Percentiles rank a stretch among this genome's conserved stretches.
Evolutionary conservation across 495 filamentous ascomycete species (phyloP).

Genomic region (Chlorociboria aeruginascens): DNA sequence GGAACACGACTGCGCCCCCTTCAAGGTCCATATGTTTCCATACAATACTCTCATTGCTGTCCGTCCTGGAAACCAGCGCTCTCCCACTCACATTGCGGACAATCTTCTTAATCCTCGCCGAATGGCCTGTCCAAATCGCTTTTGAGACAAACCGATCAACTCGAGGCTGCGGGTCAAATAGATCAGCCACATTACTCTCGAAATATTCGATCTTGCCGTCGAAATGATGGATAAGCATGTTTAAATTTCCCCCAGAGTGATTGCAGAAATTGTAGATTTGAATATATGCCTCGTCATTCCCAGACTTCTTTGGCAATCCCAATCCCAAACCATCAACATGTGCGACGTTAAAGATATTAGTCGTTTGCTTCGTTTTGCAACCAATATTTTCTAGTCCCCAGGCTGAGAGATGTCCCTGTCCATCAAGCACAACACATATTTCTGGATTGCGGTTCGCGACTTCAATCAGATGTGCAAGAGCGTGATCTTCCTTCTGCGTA

Average conservation of each 20-base stretch:
- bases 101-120: slow-evolving; percentile 67
- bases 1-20: slow-evolving; percentile 40
- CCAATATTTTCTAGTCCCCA: slow-evolving; percentile 91
- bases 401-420: slow-evolving; percentile 76
- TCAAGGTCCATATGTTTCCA: slow-evolving; percentile 55
- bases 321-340: slow-evolving; percentile 57
- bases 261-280: slow-evolving; percentile 66
- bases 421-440: slow-evolving; percentile 76
- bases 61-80: slow-evolving; percentile 70
- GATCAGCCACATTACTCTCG: slow-evolving; percentile 60
- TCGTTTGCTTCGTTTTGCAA: slow-evolving; percentile 51
- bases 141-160: slow-evolving; percentile 45
- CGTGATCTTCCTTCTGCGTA: slow-evolving; percentile 50
- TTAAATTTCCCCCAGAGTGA: slow-evolving; percentile 46
- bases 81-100: slow-evolving; percentile 70
- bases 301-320: slow-evolving; percentile 42
- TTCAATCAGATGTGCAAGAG: slow-evolving; percentile 74
- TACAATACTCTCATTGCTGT: slow-evolving; percentile 65
- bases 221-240: slow-evolving; percentile 75
- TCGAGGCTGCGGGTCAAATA: slow-evolving; percentile 69
- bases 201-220: slow-evolving; percentile 77
- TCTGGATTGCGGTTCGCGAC: slow-evolving; percentile 80
- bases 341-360: slow-evolving; percentile 77
- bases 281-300: slow-evolving; percentile 41
- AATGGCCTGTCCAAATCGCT: slow-evolving; percentile 76